Base-by-base conservation (phyloP, 225 moss, liverwort and hornwort species). In the Thuidium tamariscinum region DNA sequence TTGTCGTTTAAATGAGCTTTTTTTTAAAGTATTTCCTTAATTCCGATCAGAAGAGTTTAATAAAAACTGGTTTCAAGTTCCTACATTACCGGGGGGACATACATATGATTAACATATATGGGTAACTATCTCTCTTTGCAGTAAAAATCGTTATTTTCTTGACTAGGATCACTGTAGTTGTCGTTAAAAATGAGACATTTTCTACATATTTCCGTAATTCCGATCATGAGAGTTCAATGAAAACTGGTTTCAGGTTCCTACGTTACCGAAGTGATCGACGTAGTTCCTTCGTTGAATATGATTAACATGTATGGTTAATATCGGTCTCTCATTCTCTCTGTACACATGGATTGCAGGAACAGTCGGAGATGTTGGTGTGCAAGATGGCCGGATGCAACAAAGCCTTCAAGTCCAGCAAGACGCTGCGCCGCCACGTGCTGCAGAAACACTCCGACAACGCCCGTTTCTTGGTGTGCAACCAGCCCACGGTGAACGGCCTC, bases 351-450 rank as follows among this genome's bases (percentile, higher is more conserved):
- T n/a, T 74, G 74, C 62, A 94, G 93, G 93, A 89, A n/a, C 91
- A 91, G 54, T 84, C 90, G 14, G 92, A 89, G 89, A 88, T 91
- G 88, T 82, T 94, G 87, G 92, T 92, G 7, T 94, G 92, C 83
- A 92, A 89, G 68, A 91, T 88, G 72, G 88, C 91, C n/a, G 92
- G 91, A 72, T 93, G 93, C 74, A 93, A 93, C 70, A 93, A 92
- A 72, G 82, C 89, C 60, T 93, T 93, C 88, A 93, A 93, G 88
- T 93, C 93, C 16, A 92, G 93, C 82, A 93, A 93, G 59, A 93
- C 93, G 21, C 78, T 93, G 55, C 92, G 93, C 22, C 92, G 93
- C 18, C 93, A 93, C 36, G 91, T 92, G 71, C n/a, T 92, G 26
- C 92, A 92, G 48, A 93, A 93, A 77, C 93, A 93, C 67, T 92